Evolutionary conservation across 225 moss, liverwort and hornwort genomes (phyloP), one percentile per base, ranked within the genome.

Genomic region (Rhytidiadelphus loreus): DNA sequence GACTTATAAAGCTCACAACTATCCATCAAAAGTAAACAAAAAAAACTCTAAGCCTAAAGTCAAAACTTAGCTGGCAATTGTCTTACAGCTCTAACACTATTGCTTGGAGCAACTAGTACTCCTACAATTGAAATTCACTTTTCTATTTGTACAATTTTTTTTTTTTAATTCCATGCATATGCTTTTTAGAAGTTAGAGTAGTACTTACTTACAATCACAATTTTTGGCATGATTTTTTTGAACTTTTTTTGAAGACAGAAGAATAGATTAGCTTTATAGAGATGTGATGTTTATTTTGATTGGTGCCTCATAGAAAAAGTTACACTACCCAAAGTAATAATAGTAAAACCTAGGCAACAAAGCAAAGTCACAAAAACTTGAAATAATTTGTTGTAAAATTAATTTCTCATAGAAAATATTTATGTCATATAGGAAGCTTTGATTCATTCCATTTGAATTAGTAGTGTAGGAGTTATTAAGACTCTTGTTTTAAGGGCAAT

Each of bases 61-160:
- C 9, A 71, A 8, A 43, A 43, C 26, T 43, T 26, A 25, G 25
- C 7, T 41, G 4, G 14, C 0, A 0, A 25, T 41, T 15, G 3
- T 2, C 4, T 0, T n/a, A 22, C 1, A 1, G 7, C 8, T 24
- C 0, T 1, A 0, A 41, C 3, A 26, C 5, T 71, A 8, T 72
- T 73, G 46, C 11, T 46, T 48, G 19, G 0, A 1, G 0, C 2
- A 46, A 0, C 2, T 73, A 11, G 7, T 73, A 7, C 1, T 73
- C 2, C 2, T 30, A 2, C 19, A 46, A 46, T 29, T 46, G 5
- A 46, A 46, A 18, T 46, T 73, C 6, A 19, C 18, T 30, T 46
- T 73, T 0, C n/a, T 0, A 29, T 30, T 6, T 46, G 1, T 30
- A 3, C 46, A 10, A 46, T 7, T 7, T 46, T 46, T 46, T 46